These are phyloP conservation scores for Geotrichum aggregatum DNA, from an alignment of 1,139 yeast genomes.

Conservation along the genomic window DNA sequence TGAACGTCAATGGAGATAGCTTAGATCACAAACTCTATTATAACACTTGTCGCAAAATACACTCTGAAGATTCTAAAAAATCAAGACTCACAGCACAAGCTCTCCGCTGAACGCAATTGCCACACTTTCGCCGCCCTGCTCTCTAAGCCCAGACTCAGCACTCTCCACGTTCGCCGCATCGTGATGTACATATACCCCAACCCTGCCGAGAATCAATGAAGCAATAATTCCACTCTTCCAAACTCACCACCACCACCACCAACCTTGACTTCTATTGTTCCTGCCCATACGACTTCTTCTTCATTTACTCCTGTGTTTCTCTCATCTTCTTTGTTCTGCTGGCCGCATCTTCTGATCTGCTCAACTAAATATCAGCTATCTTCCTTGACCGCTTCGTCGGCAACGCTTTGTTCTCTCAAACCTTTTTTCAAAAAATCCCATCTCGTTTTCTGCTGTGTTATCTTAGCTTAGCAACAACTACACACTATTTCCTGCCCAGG, in stretches of 20 bases:
- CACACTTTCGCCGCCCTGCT: too few relatives aligned
- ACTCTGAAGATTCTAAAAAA: too few relatives aligned
- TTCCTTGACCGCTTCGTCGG: too few relatives aligned
- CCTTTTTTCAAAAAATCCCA: neutral
- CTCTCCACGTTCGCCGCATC: too few relatives aligned
- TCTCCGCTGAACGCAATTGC: too few relatives aligned
- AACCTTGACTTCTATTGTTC: neutral
- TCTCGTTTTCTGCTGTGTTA: neutral
- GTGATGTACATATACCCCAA: neutral
- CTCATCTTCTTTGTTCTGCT: neutral
- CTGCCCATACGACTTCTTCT: neutral
- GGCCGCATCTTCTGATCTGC: neutral
- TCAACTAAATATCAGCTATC: neutral
- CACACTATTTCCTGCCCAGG: neutral
- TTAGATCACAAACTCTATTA: neutral
- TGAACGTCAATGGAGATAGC: neutral
- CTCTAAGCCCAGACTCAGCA: too few relatives aligned
- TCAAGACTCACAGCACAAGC: neutral
- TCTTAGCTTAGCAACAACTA: neutral
- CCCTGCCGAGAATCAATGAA: too few relatives aligned
- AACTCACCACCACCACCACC: conserved; percentile 7
- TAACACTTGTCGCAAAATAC: neutral
- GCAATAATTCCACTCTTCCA: neutral
- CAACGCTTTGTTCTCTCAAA: neutral
- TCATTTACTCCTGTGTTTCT: neutral